phyloP scores from a whole-genome alignment of 1,284 basidiomycete genomes.

The Amylostereum areolatum region DNA sequence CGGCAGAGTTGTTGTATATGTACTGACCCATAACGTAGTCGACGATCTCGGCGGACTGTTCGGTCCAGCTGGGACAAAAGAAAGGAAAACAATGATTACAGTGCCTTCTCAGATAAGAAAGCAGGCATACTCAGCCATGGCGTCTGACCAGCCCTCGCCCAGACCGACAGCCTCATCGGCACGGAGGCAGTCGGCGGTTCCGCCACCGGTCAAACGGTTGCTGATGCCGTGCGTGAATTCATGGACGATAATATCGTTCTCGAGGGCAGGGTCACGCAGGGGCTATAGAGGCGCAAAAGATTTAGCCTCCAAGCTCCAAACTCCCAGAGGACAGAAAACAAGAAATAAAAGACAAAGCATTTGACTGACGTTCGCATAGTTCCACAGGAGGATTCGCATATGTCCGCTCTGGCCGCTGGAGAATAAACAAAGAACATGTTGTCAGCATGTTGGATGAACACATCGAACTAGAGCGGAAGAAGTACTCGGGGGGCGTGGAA shows the following conservation, averaged over 20 bases:
- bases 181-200: conserved; percentile 46
- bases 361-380: conserved; percentile 24
- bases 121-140: conserved; percentile 46
- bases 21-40: too few species aligned
- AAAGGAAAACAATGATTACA: too few species aligned
- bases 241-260: conserved; percentile 44
- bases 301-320: neutral
- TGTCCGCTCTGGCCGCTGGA: conserved; percentile 33
- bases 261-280: conserved; percentile 41
- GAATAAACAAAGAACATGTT: too few species aligned
- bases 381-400: conserved; percentile 40
- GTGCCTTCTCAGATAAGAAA: too few species aligned
- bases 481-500: conserved; percentile 35
- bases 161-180: conserved; percentile 43
- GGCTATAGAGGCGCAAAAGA: conserved; percentile 13
- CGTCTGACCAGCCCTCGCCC: conserved; percentile 52
- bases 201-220: conserved; percentile 46
- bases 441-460: neutral
- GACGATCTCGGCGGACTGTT: neutral
- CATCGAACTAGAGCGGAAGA: neutral
- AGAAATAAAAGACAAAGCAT: too few species aligned
- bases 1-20: conserved; percentile 25
- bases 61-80: too few species aligned
- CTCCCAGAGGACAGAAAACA: too few species aligned
- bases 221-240: conserved; percentile 47